phyloP scores from a whole-genome alignment of 176 grass and related monocot genomes.

The Echinochloa phyllopogon region DNA sequence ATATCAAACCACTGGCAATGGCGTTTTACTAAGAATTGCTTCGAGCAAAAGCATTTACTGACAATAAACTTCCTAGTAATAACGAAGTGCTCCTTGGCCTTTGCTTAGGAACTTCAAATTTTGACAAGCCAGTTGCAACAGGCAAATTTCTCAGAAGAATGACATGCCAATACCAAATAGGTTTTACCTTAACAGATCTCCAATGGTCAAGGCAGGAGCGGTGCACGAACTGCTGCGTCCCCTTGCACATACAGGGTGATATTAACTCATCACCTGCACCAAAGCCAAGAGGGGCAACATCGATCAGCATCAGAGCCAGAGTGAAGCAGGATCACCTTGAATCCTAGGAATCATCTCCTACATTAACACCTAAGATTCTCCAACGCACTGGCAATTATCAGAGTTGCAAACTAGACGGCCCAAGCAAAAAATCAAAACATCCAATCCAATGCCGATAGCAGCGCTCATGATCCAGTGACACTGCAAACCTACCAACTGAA shows the following conservation, averaged over 20 bases:
- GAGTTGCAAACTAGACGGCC: neutral
- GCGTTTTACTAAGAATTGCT: neutral
- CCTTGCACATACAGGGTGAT: constrained; percentile 92
- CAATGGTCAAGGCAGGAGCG: constrained; percentile 90
- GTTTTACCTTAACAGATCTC: constrained; percentile 81
- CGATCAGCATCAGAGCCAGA: neutral
- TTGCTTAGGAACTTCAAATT: neutral
- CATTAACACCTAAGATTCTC: neutral
- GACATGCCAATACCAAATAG: neutral
- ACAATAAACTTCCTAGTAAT: neutral
- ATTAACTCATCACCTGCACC: constrained; percentile 80
- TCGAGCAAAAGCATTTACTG: neutral
- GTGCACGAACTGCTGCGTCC: constrained; percentile 91
- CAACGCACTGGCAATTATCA: neutral
- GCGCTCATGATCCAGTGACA: neutral
- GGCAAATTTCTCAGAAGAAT: neutral
- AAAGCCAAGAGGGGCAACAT: constrained; percentile 3
- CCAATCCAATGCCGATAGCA: neutral
- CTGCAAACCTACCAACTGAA: neutral
- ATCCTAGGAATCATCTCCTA: neutral
- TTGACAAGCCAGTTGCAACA: neutral
- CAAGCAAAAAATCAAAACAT: neutral
- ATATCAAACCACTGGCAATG: neutral
- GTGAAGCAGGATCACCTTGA: neutral
- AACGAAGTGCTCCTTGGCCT: neutral